Percentiles rank a stretch among this genome's conserved stretches.
Evolutionary conservation across 2,329 filamentous ascomycete species (phyloP).

Genomic region (Apiospora marii): DNA sequence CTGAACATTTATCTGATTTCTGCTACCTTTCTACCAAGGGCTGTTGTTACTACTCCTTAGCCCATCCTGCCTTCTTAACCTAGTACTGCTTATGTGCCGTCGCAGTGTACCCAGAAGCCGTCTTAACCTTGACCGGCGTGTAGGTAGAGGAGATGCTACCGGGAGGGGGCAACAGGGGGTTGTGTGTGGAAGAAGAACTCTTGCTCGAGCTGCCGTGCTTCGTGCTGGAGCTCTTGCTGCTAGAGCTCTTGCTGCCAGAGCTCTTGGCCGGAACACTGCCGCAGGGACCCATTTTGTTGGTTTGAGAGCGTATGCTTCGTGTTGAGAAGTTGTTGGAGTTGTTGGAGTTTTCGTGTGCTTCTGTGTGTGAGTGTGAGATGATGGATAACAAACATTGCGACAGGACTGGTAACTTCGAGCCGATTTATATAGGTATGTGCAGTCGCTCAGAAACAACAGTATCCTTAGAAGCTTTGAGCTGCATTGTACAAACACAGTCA

Average conservation of each 20-base stretch:
- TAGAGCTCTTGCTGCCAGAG: background rate
- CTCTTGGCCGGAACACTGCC: background rate
- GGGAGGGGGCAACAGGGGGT: background rate
- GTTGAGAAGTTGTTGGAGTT: background rate
- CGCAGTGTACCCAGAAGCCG: background rate
- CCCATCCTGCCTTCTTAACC: background rate
- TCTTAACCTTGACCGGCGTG: background rate
- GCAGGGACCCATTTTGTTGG: background rate
- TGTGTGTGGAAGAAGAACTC: background rate
- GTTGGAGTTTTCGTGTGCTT: background rate
- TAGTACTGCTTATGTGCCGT: background rate
- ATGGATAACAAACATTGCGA: background rate
- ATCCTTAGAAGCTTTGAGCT: background rate
- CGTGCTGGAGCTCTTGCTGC: background rate
- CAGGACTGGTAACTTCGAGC: background rate
- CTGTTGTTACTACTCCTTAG: background rate
- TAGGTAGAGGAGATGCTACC: background rate
- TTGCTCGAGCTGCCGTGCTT: background rate
- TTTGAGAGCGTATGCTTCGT: background rate
- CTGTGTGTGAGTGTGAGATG: background rate
- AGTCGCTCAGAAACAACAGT: background rate
- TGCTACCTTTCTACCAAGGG: background rate
- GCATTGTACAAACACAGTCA: background rate
- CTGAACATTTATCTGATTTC: background rate
- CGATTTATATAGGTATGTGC: background rate